Conservation (phyloP, 352 stramenopile species). For the Globisporangium uncinulatum region DNA sequence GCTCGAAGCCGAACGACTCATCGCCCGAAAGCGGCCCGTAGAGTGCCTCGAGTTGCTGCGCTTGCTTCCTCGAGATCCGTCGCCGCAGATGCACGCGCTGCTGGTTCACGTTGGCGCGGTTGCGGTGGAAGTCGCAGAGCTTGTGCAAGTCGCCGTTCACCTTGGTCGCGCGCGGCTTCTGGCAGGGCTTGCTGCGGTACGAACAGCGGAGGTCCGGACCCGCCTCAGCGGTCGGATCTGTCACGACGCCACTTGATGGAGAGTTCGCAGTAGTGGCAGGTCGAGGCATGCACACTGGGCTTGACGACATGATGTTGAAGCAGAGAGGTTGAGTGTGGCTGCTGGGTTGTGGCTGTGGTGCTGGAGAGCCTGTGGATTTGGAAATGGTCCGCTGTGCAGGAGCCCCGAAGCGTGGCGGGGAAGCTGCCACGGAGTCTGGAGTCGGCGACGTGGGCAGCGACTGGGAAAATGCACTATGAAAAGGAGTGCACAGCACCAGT, state of each 20-base stretch:
- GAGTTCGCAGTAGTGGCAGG: not conserved
- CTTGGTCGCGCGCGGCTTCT: slow-evolving; percentile 30
- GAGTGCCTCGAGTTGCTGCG: slow-evolving; percentile 8
- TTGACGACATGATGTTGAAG: not conserved
- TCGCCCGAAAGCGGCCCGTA: slow-evolving; percentile 7
- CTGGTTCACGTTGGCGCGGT: slow-evolving; percentile 42
- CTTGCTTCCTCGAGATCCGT: slow-evolving; percentile 12
- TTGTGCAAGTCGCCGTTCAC: slow-evolving; percentile 39
- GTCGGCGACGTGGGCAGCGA: not conserved
- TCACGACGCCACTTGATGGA: not conserved
- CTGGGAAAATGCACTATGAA: not conserved
- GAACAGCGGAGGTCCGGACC: slow-evolving; percentile 15
- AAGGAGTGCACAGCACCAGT: not conserved
- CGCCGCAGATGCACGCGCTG: slow-evolving; percentile 29
- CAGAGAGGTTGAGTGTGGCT: not conserved
- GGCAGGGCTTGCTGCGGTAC: slow-evolving; percentile 33
- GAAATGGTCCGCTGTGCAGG: not conserved
- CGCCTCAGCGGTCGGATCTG: not conserved
- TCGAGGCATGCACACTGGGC: not conserved
- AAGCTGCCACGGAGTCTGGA: not conserved
- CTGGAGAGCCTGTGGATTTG: not conserved
- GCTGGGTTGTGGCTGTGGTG: not conserved
- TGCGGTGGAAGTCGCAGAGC: slow-evolving; percentile 35
- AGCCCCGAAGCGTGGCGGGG: not conserved
- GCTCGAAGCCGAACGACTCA: slow-evolving; percentile 4